Base-by-base conservation (phyloP, 208 protist species). In the Endotrypanum monterogeii region DNA sequence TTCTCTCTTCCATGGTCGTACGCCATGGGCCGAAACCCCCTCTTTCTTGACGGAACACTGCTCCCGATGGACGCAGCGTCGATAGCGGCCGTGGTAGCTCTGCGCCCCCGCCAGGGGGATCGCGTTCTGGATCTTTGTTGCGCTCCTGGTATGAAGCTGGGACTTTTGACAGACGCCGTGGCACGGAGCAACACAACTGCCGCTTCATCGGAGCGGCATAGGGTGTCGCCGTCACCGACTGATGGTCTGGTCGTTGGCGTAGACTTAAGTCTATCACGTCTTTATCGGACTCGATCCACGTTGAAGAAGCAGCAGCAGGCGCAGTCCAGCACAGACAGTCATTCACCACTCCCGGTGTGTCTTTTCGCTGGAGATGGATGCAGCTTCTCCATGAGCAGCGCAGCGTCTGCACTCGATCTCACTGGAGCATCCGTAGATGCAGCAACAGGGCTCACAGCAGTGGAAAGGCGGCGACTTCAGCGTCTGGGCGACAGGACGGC, bases 31-130 rank as follows among this genome's bases (percentile, higher is more conserved):
- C 44, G 51, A 11, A 69, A 61, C n/a, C 51, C 72, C n/a, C 20
- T 86, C 14, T 92, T 86, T 72, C 74, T 60, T 0, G 71, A 75
- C 28, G 89, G 89, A 6, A 56, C 52, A 8, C 56, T 96, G n/a
- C 67, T 89, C 6, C 83, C 85, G 23, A 96, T 98, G 92, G 94
- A 98, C 61, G 92, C 90, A 0, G 89, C 90, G 7, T 98, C 94
- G 3, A 74, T 94, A 55, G 90, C 92, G 1, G 89, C 91, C 2
- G 90, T 98, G 18, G 82, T 92, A 39, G 91, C 92, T 12, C 85
- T 98, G 39, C 80, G 74, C 3, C 87, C 90, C 16, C 79, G 73
- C 0, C 3, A 30, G 0, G 90, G 89, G 0, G 92, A 98, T 16
- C 44, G 76, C 41, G 87, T 96, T 30, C 82, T 95, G 72, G 94